These are phyloP conservation scores for Fusarium armeniacum DNA, from an alignment of 2,329 filamentous ascomycete species.

Conservation along the genomic window DNA sequence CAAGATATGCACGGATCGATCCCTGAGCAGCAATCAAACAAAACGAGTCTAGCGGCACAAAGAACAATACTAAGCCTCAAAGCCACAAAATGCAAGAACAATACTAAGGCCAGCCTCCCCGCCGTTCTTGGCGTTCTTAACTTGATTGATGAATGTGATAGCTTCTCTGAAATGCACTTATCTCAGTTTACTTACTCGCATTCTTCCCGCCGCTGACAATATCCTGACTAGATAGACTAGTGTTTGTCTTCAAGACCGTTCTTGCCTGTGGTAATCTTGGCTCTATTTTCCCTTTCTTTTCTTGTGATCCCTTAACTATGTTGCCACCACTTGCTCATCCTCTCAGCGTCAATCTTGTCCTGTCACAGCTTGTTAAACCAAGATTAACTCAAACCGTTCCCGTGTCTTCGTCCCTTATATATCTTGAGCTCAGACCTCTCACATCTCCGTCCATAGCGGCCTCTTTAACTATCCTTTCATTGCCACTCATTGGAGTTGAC, in stretches of 20 bases:
- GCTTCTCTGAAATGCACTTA: constrained; percentile 33
- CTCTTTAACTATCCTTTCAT: constrained; percentile 11
- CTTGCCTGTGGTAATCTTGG: constrained; percentile 18
- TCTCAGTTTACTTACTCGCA: constrained; percentile 36
- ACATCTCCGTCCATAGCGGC: constrained; percentile 12
- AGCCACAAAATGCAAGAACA: constrained; percentile 53
- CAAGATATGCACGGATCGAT: constrained; percentile 41
- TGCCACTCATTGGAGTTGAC: constrained; percentile 9
- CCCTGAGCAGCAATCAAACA: constrained; percentile 11
- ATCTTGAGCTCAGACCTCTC: constrained; percentile 30
- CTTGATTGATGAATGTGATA: constrained; percentile 33
- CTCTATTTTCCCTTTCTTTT: constrained; percentile 9
- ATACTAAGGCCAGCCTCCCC: constrained; percentile 50
- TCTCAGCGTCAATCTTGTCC: constrained; percentile 10
- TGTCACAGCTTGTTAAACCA: constrained; percentile 21
- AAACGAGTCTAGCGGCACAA: constrained; percentile 25
- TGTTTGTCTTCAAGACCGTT: constrained; percentile 31
- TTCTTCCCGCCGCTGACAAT: constrained; percentile 45
- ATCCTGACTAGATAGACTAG: constrained; percentile 29
- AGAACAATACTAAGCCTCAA: constrained; percentile 54
- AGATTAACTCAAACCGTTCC: constrained; percentile 10
- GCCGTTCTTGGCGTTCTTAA: constrained; percentile 32
- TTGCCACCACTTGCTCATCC: constrained; percentile 37
- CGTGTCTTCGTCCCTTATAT: neutral
- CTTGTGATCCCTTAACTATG: constrained; percentile 37